Base-by-base conservation (phyloP, 2,329 filamentous ascomycete genomes). In the Diaporthe citri region DNA sequence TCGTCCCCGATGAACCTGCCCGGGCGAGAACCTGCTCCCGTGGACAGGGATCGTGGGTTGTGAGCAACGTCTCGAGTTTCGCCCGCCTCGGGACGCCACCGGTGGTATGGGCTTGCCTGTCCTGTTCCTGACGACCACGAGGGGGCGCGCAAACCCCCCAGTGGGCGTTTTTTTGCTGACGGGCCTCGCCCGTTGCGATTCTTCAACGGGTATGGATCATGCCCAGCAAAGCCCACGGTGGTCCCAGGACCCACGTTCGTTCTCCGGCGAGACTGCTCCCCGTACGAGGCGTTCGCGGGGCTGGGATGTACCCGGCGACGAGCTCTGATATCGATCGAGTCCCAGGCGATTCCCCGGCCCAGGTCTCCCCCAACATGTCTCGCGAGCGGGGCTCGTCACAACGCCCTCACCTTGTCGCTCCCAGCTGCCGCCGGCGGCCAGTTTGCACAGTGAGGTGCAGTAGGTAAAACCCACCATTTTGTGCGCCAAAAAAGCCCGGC, bases 61-160 rank as follows among this genome's bases (percentile, higher is more conserved):
- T 55, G 64, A 41, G 22, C 64, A 22, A 41, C 64, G 28, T 55
- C 46, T 31, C 46, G 34, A 69, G 64, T 41, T 28, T 41, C 48
- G 64, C 48, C 64, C 46, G 64, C 64, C 36, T 55, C 48, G 64
- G 64, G 48, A 69, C 46, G 64, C 64, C 64, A 55, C n/a, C 22
- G 48, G 48, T 48, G 43, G 28, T 39, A 52, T 36, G 51, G 34
- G 31, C 15, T 9, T 28, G 31, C 48, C 64, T 69, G n/a, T 64
- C 60, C 41, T 34, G 60, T 64, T 48, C 59, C 59, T 46, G 59
- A 39, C 59, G 17, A 41, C 57, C 62, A 52, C 62, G 62, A 67
- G 43, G 43, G n/a, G 13, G 43, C 62, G n/a, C n/a, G 43, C 62
- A 43, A 28, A 39, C 56, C 56, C 15, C 15, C 39, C 39, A 20